Evolutionary conservation across 805 yeast genomes (phyloP), one percentile per base, ranked within the genome.

Genomic region (Priceomyces medius): DNA sequence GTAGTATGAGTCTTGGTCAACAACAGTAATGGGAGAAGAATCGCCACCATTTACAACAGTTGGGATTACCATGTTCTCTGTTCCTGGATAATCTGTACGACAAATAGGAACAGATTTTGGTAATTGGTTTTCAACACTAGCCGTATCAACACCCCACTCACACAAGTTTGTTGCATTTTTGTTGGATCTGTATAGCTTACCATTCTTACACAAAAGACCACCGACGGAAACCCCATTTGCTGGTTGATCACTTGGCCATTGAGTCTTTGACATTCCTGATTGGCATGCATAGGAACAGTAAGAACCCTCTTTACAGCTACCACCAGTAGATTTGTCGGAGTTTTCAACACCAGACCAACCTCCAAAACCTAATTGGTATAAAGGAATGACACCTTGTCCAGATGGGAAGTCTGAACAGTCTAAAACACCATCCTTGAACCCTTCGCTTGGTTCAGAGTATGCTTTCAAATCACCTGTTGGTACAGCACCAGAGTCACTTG

Each of bases 21-120:
- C 97, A 52, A 85, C 95, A 40, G 96, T 76, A 53, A 89, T 71
- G 43, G 85, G 83, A 58, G 75, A 65, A 28, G 76, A 53, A 28
- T 71, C 56, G 55, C 96, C 96, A 45, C 84, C 85, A 24, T 63
- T 64, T 40, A 90, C 85, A 48, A 79, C 73, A 46, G 98, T 90
- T 64, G 99, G 98, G 48, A 91, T 77, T 53, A 83, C 95, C 98
- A 91, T 93, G 79, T 89, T 89, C 76, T 91, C 99, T 50, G 97
- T 84, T 73, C 99, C 99, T 61, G 99, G 99, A 80, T 91, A 91
- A 67, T 91, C 99, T 48, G 99, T 91, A 76, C 97, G 86, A 79
- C 99, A 93, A 58, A 93, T 71, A 45, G 98, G 91, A 55, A 91
- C 89, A 40, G 76, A 75, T 45, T 83, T 62, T 51, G 64, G 59